Conservation (phyloP, 179 eudicot species). For the Amaranthus tricolor region DNA sequence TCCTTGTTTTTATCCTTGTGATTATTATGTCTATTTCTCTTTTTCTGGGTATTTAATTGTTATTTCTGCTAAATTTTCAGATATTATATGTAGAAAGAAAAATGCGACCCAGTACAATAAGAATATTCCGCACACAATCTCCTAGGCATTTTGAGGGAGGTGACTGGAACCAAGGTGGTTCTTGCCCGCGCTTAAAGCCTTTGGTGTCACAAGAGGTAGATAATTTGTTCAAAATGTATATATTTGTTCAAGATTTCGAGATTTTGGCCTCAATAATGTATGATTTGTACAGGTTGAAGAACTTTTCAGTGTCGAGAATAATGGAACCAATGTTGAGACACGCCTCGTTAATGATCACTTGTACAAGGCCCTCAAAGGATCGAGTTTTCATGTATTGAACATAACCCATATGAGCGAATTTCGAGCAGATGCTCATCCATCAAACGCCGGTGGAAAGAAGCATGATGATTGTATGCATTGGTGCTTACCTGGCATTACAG, state of each 20-base stretch:
- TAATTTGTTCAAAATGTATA: not conserved
- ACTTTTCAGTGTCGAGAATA: constrained; percentile 53
- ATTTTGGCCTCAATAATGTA: not conserved
- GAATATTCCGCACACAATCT: constrained; percentile 76
- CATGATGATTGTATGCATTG: constrained; percentile 99
- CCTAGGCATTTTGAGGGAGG: constrained; percentile 98
- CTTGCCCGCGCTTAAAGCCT: constrained; percentile 69
- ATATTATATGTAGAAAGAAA: constrained; percentile 52
- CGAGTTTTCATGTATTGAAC: constrained; percentile 64
- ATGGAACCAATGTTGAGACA: constrained; percentile 83
- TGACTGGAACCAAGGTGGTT: constrained; percentile 91
- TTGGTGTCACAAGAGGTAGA: constrained; percentile 52
- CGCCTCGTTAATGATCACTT: constrained; percentile 74
- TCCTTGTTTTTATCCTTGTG: constrained; percentile 6
- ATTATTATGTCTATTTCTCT: not conserved
- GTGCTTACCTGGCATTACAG: constrained; percentile 92
- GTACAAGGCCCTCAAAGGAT: constrained; percentile 51
- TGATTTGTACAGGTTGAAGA: constrained; percentile 54
- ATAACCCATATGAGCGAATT: constrained; percentile 78
- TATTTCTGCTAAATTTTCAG: constrained; percentile 32
- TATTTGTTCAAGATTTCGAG: not conserved
- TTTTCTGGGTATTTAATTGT: not conserved
- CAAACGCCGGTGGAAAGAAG: constrained; percentile 83
- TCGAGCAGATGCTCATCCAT: constrained; percentile 96
- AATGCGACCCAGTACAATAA: constrained; percentile 46